Evolutionary conservation across 495 filamentous ascomycete species (phyloP).

Genomic region (Penicillium odoratum): DNA sequence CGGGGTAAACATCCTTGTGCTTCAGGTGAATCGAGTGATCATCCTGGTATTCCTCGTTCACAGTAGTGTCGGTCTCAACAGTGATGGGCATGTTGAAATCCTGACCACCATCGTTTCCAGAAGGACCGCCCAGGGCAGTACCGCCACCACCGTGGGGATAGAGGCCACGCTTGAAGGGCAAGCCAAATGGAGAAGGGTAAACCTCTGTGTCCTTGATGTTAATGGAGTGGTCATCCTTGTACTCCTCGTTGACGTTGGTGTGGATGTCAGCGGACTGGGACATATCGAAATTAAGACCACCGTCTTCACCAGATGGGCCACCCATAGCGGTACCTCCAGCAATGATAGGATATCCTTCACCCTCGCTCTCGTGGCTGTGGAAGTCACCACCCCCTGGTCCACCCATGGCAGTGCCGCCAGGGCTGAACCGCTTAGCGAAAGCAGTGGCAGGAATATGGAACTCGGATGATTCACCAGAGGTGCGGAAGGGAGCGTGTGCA

Average conservation of each 20-base stretch:
- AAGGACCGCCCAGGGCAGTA: constrained; percentile 27
- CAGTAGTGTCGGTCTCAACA: constrained; percentile 18
- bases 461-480: not conserved
- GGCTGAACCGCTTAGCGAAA: constrained; percentile 21
- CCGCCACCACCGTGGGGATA: constrained; percentile 11
- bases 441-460: constrained; percentile 11
- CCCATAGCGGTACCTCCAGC: constrained; percentile 21
- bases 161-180: constrained; percentile 15
- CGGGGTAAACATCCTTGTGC: constrained; percentile 20
- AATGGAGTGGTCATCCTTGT: constrained; percentile 25
- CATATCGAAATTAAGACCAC: constrained; percentile 15
- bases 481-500: not conserved
- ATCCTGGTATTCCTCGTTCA: constrained; percentile 27
- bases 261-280: constrained; percentile 18
- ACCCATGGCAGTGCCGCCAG: constrained; percentile 25
- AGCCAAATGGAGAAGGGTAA: constrained; percentile 3
- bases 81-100: constrained; percentile 23
- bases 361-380: constrained; percentile 9
- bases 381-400: constrained; percentile 24
- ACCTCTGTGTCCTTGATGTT: constrained; percentile 22
- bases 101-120: constrained; percentile 34
- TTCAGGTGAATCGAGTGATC: constrained; percentile 33
- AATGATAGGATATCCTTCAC: not conserved
- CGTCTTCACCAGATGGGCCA: constrained; percentile 26
- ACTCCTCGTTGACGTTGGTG: constrained; percentile 21